Evolutionary conservation across 257 asterid genomes (phyloP).

Genomic region (Handroanthus guayacan): DNA sequence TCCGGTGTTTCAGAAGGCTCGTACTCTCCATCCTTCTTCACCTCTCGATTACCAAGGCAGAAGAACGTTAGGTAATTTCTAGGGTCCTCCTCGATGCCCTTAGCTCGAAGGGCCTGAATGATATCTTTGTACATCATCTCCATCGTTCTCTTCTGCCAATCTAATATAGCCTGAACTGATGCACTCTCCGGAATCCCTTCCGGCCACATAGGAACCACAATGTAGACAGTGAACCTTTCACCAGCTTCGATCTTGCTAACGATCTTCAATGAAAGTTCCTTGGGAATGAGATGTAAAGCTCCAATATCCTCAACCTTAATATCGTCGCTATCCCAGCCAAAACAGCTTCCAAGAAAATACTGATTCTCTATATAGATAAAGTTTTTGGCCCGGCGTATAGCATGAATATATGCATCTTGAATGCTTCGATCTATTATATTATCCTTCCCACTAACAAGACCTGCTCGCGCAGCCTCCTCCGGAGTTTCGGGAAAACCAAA

Average conservation of each 20-base stretch:
- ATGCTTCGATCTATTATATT: constrained; percentile 90
- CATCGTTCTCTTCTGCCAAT: constrained; percentile 96
- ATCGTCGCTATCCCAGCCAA: constrained; percentile 71
- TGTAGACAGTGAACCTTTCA: constrained; percentile 83
- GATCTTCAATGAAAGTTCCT: constrained; percentile 89
- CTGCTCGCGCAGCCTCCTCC: constrained; percentile 79
- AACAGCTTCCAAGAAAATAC: constrained; percentile 81
- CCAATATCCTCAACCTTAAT: constrained; percentile 89
- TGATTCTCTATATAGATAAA: constrained; percentile 92
- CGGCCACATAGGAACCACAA: constrained; percentile 97
- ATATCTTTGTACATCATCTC: constrained; percentile 91
- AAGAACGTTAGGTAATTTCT: constrained; percentile 87
- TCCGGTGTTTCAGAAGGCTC: constrained; percentile 89
- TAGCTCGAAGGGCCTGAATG: constrained; percentile 75
- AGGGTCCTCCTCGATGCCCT: constrained; percentile 84
- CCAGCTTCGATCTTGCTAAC: constrained; percentile 92
- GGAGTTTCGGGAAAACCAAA: constrained; percentile 90
- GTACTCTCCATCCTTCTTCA: constrained; percentile 79
- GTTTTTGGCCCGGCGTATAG: constrained; percentile 88
- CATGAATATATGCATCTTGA: constrained; percentile 93
- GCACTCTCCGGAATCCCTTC: constrained; percentile 95
- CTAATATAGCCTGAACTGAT: constrained; percentile 93
- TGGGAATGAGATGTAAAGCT: constrained; percentile 81
- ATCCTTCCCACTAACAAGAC: constrained; percentile 90
- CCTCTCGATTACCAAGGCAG: constrained; percentile 91